Base-by-base conservation (phyloP, 352 stramenopile species). In the Blastocystis sp. region DNA sequence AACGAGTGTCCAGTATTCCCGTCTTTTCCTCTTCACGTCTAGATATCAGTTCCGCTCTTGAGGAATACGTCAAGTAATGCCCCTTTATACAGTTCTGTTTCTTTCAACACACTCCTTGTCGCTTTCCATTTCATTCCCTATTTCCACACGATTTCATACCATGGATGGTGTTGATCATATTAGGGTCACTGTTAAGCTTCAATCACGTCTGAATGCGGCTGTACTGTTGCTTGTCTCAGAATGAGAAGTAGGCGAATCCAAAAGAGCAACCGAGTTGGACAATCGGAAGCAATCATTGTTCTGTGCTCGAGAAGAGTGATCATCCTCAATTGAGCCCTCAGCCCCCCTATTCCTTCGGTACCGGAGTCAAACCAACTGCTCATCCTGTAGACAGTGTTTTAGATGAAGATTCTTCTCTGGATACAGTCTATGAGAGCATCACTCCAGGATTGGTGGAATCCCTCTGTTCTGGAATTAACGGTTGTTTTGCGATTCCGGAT, bases 321-420 rank as follows among this genome's bases (percentile, higher is more conserved):
- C 28, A 34, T 34, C 28, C 28, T 34, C 28, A 34, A 34, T 34
- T 34, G 28, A 34, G 28, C 28, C 28, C 28, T 57, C 48, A 57
- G 6, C 48, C 14, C 48, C 48, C 14, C 48, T 7, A 48, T 80
- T 80, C 52, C 42, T 80, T 80, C 7, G 70, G 21, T 80, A 65
- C 0, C 1, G 1, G 71, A 21, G 1, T 69, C 42, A 65, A 57
- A 7, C 42, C 21, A 21, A 68, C 14, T 21, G 7, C 11, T 68
- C 7, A 80, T 68, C 9, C 60, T 19, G 3, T 28, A 80, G 60
- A 80, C 21, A 68, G 21, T 65, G 17, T 68, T 69, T 21, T 68
- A 11, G 28, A 57, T 10, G 42, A n/a, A n/a, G 52, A 80, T 74
- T 38, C 64, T 11, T 52, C 64, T 17, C 21, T 28, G 28, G 40